phyloP scores from a whole-genome alignment of 2,329 filamentous ascomycete genomes.

The Fusarium musae region DNA sequence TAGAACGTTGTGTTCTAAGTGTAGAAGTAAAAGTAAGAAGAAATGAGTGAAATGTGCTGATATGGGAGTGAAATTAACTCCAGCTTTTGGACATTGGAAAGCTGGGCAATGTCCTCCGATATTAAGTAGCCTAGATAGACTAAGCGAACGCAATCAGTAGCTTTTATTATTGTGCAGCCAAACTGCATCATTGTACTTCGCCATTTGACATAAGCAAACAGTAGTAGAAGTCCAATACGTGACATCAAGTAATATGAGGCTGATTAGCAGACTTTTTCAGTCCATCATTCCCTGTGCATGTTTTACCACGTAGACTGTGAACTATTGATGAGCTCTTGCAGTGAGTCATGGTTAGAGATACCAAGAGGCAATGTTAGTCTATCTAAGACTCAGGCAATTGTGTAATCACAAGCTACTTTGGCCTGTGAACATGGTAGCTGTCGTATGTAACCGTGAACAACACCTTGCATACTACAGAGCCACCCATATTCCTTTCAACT shows the following conservation, averaged over 20 bases:
- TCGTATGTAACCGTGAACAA: too few species aligned
- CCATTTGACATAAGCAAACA: too few species aligned
- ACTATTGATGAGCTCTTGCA: background rate
- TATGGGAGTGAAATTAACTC: too few species aligned
- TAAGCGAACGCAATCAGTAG: fast-evolving
- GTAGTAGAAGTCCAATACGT: too few species aligned
- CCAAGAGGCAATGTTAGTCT: background rate
- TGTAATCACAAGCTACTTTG: too few species aligned
- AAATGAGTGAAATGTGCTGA: too few species aligned
- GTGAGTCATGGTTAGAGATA: background rate
- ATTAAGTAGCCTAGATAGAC: too few species aligned
- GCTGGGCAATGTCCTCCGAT: too few species aligned
- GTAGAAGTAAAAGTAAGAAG: background rate
- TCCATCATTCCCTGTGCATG: background rate
- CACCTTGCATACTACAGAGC: too few species aligned
- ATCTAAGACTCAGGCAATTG: fast-evolving
- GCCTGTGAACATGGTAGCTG: too few species aligned
- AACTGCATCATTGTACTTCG: fast-evolving
- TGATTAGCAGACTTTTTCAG: background rate
- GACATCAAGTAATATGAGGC: fast-evolving
- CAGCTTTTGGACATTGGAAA: too few species aligned
- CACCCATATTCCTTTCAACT: background rate
- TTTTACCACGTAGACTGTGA: background rate
- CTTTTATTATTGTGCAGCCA: fast-evolving
- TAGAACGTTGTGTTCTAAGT: background rate